These are phyloP conservation scores for Pseudozyma tsukubaensis DNA, from an alignment of 1,284 basidiomycete genomes.

Conservation along the genomic window DNA sequence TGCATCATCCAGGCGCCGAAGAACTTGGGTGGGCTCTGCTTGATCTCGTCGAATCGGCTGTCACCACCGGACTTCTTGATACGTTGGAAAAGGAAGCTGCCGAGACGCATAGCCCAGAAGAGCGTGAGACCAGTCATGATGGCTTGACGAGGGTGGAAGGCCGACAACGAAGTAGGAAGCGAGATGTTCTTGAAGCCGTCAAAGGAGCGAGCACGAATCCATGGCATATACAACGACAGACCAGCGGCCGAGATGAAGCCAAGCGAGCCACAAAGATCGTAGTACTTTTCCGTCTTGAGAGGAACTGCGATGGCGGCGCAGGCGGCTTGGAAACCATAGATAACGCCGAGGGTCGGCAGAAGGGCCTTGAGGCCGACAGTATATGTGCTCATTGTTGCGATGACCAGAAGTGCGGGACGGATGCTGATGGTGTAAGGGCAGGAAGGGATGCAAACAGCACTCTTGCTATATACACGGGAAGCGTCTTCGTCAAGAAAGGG, in stretches of 20 bases:
- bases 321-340: constrained; percentile 58
- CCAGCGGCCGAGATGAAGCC: constrained; percentile 78
- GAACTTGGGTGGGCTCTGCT: constrained; percentile 75
- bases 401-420: background rate
- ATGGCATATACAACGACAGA: constrained; percentile 75
- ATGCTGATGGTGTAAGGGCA: background rate
- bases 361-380: constrained; percentile 52
- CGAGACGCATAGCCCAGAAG: constrained; percentile 77
- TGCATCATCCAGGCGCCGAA: constrained; percentile 79
- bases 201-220: constrained; percentile 41
- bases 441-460: background rate
- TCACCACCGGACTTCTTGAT: constrained; percentile 74
- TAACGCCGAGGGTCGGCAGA: constrained; percentile 54
- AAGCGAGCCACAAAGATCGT: constrained; percentile 72
- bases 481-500: background rate
- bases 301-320: constrained; percentile 51
- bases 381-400: constrained; percentile 39
- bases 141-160: constrained; percentile 76
- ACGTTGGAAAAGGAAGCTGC: constrained; percentile 75
- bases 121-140: constrained; percentile 73
- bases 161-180: constrained; percentile 60
- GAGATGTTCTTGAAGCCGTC: constrained; percentile 46
- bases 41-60: constrained; percentile 79
- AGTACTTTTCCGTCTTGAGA: constrained; percentile 60
- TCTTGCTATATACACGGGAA: background rate